Evolutionary conservation across 352 stramenopile species (phyloP), one percentile per base, ranked within the genome.

Genomic region (Blastocystis sp.): DNA sequence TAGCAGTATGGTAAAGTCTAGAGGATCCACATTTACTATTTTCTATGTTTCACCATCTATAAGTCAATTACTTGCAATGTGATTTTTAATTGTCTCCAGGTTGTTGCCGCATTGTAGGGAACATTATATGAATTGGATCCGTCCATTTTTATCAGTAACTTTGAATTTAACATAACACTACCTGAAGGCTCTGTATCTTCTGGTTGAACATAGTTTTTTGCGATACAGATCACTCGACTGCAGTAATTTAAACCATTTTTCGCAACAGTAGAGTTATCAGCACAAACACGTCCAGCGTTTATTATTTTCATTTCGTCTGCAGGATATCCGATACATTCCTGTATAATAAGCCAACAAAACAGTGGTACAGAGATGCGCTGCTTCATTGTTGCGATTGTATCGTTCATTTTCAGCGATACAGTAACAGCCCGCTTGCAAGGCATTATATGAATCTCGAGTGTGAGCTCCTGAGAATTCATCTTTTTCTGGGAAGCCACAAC

Each of bases 201-300:
- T 20, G 45, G 41, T 1, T 50, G 73, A 54, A 68, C 50, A 64
- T 66, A 84, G 29, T 29, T 53, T 23, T 66, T 64, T 64, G 73
- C 73, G 3, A 53, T 53, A 45, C 73, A 84, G 37, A 84, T 84
- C 20, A 84, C 73, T 37, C 73, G 73, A 68, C 73, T 84, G 26
- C 73, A 84, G 56, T 84, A 84, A 29, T 84, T 84, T 29, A 84
- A 45, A 26, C 73, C 73, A 45, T 54, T 84, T 66, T 84, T 53
- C 73, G 64, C 54, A 1, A 84, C 55, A 29, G 73, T 84, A 34
- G 73, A 66, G 54, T 39, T n/a, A 84, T 84, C 73, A 23, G 18
- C 23, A 68, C 73, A 84, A 15, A 53, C 29, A 23, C 73, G 29
- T 68, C 73, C 73, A 69, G n/a, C 73, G 47, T 84, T 84, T 8